These are phyloP conservation scores for Phoma sp. DNA, from an alignment of 2,329 filamentous ascomycete species.

Conservation along the genomic window DNA sequence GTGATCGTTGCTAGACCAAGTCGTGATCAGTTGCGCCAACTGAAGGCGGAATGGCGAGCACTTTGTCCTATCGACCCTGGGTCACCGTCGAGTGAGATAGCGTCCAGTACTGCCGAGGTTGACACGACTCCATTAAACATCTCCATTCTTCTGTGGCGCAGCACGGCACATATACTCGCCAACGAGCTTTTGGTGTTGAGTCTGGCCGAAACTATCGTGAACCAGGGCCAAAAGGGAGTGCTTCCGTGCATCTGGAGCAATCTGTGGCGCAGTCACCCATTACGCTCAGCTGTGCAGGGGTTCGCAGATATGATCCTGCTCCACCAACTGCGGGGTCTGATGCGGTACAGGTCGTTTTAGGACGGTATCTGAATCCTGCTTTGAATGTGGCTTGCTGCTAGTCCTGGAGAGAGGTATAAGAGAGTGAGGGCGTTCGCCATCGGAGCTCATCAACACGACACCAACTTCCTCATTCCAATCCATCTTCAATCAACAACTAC, in stretches of 20 bases:
- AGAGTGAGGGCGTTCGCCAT: neutral
- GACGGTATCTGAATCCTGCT: neutral
- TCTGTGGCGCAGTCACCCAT: conserved; percentile 16
- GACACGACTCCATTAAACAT: neutral
- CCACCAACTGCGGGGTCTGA: conserved; percentile 19
- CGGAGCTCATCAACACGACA: neutral
- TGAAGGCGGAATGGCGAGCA: neutral
- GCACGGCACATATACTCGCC: conserved; percentile 2
- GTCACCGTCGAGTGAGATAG: neutral
- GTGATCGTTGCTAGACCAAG: neutral
- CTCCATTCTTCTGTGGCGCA: neutral
- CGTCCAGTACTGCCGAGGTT: neutral
- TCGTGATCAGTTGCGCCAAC: neutral
- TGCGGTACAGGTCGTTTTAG: neutral
- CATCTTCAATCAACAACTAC: neutral
- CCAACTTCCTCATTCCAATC: neutral
- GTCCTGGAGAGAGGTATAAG: conserved; percentile 3
- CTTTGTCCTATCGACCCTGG: neutral
- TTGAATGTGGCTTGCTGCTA: neutral
- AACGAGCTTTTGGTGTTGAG: conserved; percentile 5
- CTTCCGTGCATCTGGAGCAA: conserved; percentile 11
- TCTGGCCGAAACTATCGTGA: conserved; percentile 7
- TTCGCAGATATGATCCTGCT: conserved; percentile 8
- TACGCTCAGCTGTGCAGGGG: conserved; percentile 14
- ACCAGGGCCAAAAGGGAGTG: conserved; percentile 2